phyloP scores from a whole-genome alignment of 179 eudicot genomes.

The Beta lomatogona region DNA sequence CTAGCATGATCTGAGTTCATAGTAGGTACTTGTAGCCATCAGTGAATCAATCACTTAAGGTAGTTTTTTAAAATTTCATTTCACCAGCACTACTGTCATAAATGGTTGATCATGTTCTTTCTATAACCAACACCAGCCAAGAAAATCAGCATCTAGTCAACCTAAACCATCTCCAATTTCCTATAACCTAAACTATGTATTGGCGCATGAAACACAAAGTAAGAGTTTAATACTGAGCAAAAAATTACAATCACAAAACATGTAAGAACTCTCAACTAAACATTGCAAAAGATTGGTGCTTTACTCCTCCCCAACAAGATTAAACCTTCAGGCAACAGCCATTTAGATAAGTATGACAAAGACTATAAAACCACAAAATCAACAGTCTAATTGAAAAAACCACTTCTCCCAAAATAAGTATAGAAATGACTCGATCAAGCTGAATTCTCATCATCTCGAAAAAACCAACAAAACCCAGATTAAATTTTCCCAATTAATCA shows the following conservation, averaged over 20 bases:
- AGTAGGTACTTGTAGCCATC: neutral
- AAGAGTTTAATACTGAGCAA: neutral
- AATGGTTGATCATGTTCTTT: too few relatives aligned
- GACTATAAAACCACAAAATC: neutral
- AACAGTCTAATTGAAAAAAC: neutral
- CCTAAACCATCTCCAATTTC: neutral
- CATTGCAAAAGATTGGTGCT: neutral
- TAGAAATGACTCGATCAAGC: neutral
- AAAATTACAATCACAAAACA: neutral
- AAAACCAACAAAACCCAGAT: constrained; percentile 24
- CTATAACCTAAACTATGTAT: too few relatives aligned
- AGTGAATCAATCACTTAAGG: neutral
- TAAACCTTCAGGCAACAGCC: neutral
- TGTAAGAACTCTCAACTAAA: neutral
- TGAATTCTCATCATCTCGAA: neutral
- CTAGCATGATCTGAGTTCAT: too few relatives aligned
- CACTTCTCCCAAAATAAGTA: neutral
- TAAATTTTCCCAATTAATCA: neutral
- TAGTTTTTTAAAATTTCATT: neutral
- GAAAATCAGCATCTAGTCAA: neutral
- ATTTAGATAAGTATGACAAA: neutral
- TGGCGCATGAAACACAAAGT: neutral
- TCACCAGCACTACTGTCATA: neutral
- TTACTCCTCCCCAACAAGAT: neutral
- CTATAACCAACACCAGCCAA: neutral